Conservation (phyloP, 306 rosid genomes). For the Corylus avellana region DNA sequence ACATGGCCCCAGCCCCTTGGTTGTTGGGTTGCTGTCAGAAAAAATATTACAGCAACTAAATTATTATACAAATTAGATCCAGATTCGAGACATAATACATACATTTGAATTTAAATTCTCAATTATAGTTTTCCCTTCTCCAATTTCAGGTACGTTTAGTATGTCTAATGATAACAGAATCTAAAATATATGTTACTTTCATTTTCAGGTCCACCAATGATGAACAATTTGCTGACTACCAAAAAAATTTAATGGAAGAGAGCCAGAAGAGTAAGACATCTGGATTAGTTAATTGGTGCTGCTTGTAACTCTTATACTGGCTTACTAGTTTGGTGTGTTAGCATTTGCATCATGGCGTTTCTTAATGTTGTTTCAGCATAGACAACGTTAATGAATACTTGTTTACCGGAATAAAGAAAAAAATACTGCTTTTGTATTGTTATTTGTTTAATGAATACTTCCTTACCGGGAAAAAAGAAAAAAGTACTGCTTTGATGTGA, state of each 20-base stretch:
- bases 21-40: neutral
- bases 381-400: neutral
- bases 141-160: neutral
- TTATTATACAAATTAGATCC: neutral
- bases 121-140: neutral
- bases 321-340: neutral
- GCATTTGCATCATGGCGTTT: constrained; percentile 13
- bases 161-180: neutral
- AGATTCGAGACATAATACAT: neutral
- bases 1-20: neutral
- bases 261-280: constrained; percentile 61
- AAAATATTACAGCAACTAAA: neutral
- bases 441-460: no score
- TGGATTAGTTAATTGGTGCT: constrained; percentile 6
- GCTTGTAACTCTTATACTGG: neutral
- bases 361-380: neutral
- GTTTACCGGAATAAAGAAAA: neutral
- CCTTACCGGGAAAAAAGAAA: neutral
- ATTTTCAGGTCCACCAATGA: constrained; percentile 58
- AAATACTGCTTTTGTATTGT: neutral
- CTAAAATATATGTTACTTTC: constrained; percentile 7
- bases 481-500: neutral
- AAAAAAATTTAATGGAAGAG: constrained; percentile 55
- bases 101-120: neutral
- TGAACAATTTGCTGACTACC: constrained; percentile 52